Base-by-base conservation (phyloP, 2,329 filamentous ascomycete genomes). In the Aureobasidium sp. region DNA sequence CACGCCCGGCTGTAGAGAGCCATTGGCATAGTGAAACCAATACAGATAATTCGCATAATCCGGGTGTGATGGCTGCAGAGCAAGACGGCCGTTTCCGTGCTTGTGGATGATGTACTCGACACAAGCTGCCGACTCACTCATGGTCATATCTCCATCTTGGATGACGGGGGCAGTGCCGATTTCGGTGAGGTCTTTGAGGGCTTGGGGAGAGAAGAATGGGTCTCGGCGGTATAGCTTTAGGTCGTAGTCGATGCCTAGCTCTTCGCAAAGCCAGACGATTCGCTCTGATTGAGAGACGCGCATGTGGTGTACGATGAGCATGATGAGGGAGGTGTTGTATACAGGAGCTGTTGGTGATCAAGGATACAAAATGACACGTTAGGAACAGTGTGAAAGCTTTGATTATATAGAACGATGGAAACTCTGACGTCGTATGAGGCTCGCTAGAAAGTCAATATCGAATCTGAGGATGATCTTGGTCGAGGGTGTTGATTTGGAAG, bases 201-300 rank as follows among this genome's bases (percentile, higher is more conserved):
- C 68, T n/a, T 69, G 67, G 0, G 67, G 67, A n/a, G 67, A 64
- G 67, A 73, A 66, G 4, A 72, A 47, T 67, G 84, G 80, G 8
- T 68, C 68, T 47, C 81, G 79, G 56, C 75, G 64, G 74, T 84
- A 77, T 44, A 74, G 72, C 62, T 75, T 74, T 12, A 83, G 71
- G 1, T 75, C 68, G 69, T 88, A 88, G 2, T 75, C 69, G 57
- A 88, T 72, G 52, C 73, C 71, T 20, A 88, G 81, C 71, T 88
- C 86, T 71, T 88, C 85, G 70, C 83, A 83, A 49, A 88, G 80
- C 80, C 83, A 88, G 68, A 82, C 74, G 57, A 87, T 78, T 44
- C 86, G 83, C 70, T 88, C 85, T 39, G 84, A 86, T 70, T 87
- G 84, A 12, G 83, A 84, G 70, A 77, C 68, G 5, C 68, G 52